Percentiles rank a stretch among this genome's conserved stretches.
Evolutionary conservation across 495 filamentous ascomycete genomes (phyloP).

Genomic region (Aspergillus hancockii): DNA sequence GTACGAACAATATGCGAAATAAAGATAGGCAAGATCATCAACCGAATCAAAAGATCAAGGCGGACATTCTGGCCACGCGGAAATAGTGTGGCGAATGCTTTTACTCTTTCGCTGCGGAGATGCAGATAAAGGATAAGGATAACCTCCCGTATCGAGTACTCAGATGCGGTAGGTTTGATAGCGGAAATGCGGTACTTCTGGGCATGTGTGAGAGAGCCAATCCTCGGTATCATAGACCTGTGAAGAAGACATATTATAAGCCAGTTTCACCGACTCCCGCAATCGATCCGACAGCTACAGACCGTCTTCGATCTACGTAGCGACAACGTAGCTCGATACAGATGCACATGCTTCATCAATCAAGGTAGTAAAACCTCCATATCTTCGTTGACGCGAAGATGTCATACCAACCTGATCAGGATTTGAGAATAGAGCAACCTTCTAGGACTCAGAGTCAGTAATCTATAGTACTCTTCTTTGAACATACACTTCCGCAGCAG

Average conservation of each 20-base stretch:
- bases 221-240: background rate
- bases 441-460: background rate
- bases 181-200: background rate
- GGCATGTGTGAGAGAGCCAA: background rate
- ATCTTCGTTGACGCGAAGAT: background rate
- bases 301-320: background rate
- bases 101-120: slow-evolving; percentile 33
- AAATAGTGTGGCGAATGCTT: slow-evolving; percentile 18
- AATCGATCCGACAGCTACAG: background rate
- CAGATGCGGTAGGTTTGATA: background rate
- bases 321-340: background rate
- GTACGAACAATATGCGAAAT: background rate
- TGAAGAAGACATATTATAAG: background rate
- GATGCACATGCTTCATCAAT: background rate
- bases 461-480: background rate
- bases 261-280: background rate
- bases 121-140: slow-evolving; percentile 20
- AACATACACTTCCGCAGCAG: background rate
- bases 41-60: background rate
- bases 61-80: slow-evolving; percentile 1
- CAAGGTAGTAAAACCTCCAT: background rate
- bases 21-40: background rate
- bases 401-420: background rate
- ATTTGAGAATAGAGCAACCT: no score
- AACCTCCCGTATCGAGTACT: background rate